Conservation (phyloP, 1,139 yeast species). For the Pneumocystis jirovecii region DNA sequence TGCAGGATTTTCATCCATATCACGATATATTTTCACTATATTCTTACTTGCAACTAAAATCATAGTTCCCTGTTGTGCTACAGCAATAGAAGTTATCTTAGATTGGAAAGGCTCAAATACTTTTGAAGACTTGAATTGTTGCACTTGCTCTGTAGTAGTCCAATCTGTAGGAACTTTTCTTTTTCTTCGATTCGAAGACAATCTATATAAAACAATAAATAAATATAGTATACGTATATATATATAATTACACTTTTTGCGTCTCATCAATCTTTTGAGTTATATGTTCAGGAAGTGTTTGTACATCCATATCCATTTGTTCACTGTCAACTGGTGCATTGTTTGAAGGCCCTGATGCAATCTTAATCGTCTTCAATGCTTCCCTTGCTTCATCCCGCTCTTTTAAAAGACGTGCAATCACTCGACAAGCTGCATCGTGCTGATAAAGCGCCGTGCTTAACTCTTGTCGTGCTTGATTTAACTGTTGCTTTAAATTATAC, state of each 20-base stretch:
- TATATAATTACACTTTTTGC: not conserved
- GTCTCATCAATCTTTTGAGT: not conserved
- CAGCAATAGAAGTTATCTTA: not conserved
- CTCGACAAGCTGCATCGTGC: conserved; percentile 81
- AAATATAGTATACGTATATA: not conserved
- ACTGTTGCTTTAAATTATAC: conserved; percentile 58
- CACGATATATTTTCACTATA: not conserved
- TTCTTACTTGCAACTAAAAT: not conserved
- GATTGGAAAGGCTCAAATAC: not conserved
- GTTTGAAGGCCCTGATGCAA: not conserved
- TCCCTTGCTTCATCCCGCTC: conserved; percentile 60
- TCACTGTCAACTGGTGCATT: not conserved
- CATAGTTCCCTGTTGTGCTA: not conserved
- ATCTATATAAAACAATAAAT: not conserved
- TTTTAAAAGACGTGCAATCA: conserved; percentile 55
- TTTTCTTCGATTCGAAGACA: conserved; percentile 9
- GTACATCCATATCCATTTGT: not conserved
- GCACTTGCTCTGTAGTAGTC: conserved; percentile 7
- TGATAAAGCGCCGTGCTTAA: conserved; percentile 54
- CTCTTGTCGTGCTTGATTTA: conserved; percentile 52
- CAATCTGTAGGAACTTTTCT: conserved; percentile 10
- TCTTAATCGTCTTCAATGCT: conserved; percentile 38
- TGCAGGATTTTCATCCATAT: not conserved
- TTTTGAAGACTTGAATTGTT: not conserved
- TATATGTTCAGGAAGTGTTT: not conserved